Conservation (phyloP, 1,139 yeast species). For the Entelexis paramagnoliae region DNA sequence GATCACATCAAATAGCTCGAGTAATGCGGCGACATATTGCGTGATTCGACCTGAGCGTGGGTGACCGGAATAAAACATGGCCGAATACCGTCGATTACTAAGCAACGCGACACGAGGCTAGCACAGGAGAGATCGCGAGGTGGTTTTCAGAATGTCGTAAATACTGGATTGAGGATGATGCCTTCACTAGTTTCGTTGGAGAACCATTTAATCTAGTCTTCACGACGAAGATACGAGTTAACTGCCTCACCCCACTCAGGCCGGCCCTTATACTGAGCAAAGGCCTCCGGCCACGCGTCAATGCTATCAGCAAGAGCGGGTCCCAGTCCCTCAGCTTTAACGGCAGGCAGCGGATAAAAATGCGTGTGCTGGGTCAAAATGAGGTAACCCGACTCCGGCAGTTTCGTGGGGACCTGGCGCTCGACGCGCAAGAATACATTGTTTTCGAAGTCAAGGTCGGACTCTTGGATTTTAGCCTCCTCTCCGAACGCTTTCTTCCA, state of each 20-base stretch:
- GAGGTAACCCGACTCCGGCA: conserved; percentile 46
- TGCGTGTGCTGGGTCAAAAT: conserved; percentile 57
- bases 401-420: conserved; percentile 48
- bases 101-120: too few relatives aligned
- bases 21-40: neutral
- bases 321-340: conserved; percentile 44
- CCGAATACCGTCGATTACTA: too few relatives aligned
- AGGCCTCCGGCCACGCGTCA: conserved; percentile 45
- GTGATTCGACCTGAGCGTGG: neutral
- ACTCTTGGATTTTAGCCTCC: conserved; percentile 34
- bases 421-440: conserved; percentile 48
- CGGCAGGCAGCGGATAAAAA: conserved; percentile 44
- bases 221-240: conserved; percentile 31
- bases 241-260: conserved; percentile 59
- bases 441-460: conserved; percentile 45
- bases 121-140: too few relatives aligned
- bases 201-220: too few relatives aligned
- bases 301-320: conserved; percentile 43
- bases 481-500: conserved; percentile 31
- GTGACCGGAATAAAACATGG: neutral
- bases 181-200: too few relatives aligned
- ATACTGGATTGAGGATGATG: too few relatives aligned
- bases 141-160: too few relatives aligned
- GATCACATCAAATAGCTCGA: too few relatives aligned
- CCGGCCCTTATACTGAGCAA: conserved; percentile 51